Evolutionary conservation across 2,329 filamentous ascomycete genomes (phyloP).

Genomic region (Stenocarpella maydis): DNA sequence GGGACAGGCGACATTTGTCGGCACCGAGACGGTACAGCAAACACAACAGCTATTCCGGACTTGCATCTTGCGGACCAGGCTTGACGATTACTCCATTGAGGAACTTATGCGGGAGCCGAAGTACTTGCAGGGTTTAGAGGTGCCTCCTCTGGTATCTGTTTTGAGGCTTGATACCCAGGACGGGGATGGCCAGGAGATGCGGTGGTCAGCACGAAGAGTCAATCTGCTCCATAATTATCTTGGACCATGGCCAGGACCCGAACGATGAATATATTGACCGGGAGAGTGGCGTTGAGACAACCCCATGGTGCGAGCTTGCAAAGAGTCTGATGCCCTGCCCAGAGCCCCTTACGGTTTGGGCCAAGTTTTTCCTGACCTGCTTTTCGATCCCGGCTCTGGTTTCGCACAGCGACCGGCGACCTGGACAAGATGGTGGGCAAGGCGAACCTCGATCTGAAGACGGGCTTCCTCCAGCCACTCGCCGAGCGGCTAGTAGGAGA

Average conservation of each 20-base stretch:
- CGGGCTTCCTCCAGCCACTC: neutral
- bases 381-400: neutral
- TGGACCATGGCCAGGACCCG: neutral
- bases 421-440: neutral
- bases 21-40: neutral
- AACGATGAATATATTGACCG: neutral
- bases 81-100: neutral
- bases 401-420: neutral
- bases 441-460: neutral
- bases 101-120: neutral
- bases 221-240: slow-evolving; percentile 6
- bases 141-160: slow-evolving; percentile 1
- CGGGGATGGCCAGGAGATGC: neutral
- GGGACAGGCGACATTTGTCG: slow-evolving; percentile 1
- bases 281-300: neutral
- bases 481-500: slow-evolving; percentile 1
- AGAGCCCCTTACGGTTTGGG: neutral
- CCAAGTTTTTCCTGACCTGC: slow-evolving; percentile 1
- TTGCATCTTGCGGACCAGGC: neutral
- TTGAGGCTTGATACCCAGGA: neutral
- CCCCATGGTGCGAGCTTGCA: neutral
- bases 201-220: slow-evolving; percentile 1
- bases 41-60: slow-evolving; percentile 1
- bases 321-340: neutral
- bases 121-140: neutral